A percentile compares a stretch with the other conserved stretches of the same genome.
phyloP scores from a whole-genome alignment of 192 early-diverging fungal genomes.

The Ramicandelaber brevisporus region DNA sequence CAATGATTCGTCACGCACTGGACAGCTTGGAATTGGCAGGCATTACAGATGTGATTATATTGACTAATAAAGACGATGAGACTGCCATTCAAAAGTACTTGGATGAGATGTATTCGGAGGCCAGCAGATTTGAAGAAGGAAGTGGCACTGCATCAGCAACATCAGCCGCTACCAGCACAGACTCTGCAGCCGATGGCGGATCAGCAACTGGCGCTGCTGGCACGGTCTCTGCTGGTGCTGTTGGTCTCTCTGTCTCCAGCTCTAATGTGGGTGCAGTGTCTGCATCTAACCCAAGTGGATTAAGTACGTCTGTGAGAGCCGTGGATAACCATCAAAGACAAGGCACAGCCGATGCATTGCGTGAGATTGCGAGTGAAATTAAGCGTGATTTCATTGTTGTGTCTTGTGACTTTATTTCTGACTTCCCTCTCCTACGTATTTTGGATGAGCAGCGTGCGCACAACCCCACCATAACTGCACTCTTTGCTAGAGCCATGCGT shows the following conservation, averaged over 20 bases:
- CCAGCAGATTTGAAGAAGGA: too few relatives aligned
- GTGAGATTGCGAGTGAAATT: conserved; percentile 55
- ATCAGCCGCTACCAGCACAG: too few relatives aligned
- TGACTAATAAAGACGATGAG: conserved; percentile 36
- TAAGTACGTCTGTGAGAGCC: too few relatives aligned
- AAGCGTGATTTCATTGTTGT: conserved; percentile 81
- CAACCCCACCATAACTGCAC: conserved; percentile 49
- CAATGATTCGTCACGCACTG: conserved; percentile 80
- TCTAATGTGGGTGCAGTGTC: too few relatives aligned
- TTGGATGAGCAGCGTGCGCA: conserved; percentile 60
- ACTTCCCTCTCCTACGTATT: conserved; percentile 53
- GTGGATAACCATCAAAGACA: conserved; percentile 19
- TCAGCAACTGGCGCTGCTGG: too few relatives aligned
- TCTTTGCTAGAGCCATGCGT: conserved; percentile 59
- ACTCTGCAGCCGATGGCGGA: too few relatives aligned
- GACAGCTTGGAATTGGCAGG: conserved; percentile 82
- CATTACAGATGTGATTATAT: conserved; percentile 45
- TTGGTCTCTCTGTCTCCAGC: too few relatives aligned
- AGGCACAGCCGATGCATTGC: conserved; percentile 66
- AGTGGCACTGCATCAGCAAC: conserved; percentile 34
- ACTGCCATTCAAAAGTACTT: conserved; percentile 23
- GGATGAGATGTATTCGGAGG: conserved; percentile 11
- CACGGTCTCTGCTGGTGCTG: too few relatives aligned
- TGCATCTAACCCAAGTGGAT: too few relatives aligned
- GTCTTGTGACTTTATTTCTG: conserved; percentile 74